Evolutionary conservation across 148 eudicot genomes (phyloP).

Genomic region (Rheum nobile): DNA sequence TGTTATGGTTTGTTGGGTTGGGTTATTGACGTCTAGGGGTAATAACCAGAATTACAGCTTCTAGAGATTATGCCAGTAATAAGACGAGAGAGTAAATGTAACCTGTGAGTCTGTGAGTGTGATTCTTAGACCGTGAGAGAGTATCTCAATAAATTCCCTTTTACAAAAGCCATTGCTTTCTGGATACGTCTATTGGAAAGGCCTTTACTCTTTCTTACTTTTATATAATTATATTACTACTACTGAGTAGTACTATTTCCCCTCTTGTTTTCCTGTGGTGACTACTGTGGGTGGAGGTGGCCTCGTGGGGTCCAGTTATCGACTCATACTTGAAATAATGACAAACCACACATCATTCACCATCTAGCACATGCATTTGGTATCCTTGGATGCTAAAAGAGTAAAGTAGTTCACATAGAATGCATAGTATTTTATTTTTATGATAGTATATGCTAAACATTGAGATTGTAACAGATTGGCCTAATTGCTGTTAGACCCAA

Average conservation of each 20-base stretch:
- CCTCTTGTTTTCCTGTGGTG: no score
- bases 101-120: not conserved
- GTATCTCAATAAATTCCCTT: not conserved
- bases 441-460: no score
- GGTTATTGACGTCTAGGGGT: not conserved
- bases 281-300: not conserved
- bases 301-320: not conserved
- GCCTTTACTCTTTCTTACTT: no score
- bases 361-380: not conserved
- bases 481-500: not conserved
- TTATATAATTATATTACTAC: not conserved
- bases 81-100: not conserved
- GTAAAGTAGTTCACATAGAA: no score
- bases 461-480: not conserved
- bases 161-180: not conserved
- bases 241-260: no score
- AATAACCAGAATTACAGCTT: not conserved
- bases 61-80: not conserved
- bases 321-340: not conserved
- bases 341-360: not conserved
- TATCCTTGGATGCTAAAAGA: not conserved
- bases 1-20: no score
- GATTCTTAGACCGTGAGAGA: not conserved
- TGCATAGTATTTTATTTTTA: no score
- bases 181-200: not conserved